Evolutionary conservation across 805 yeast species (phyloP).

Genomic region (Candida orba): DNA sequence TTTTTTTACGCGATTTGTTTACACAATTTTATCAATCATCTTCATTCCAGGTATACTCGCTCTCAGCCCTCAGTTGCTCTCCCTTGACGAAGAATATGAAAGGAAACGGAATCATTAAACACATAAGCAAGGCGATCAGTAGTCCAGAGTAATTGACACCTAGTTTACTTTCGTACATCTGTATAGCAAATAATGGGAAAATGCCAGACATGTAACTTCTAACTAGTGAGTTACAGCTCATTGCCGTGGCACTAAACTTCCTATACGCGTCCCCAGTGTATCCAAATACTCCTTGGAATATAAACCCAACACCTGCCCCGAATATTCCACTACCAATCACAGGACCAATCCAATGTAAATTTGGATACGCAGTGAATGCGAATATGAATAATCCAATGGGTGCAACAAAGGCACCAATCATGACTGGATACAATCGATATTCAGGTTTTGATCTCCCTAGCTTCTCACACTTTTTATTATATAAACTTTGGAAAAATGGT

Average conservation of each 20-base stretch:
- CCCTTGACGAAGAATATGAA: conserved; percentile 46
- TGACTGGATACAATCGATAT: conserved; percentile 48
- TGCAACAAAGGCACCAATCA: conserved; percentile 56
- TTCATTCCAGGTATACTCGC: conserved; percentile 38
- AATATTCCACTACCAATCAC: conserved; percentile 65
- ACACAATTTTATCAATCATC: background rate
- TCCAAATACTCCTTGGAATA: conserved; percentile 59
- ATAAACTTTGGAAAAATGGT: conserved; percentile 35
- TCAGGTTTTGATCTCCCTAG: conserved; percentile 53
- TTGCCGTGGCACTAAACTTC: conserved; percentile 43
- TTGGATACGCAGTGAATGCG: conserved; percentile 59
- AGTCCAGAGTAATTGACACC: conserved; percentile 55
- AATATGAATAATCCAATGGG: conserved; percentile 68
- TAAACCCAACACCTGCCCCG: conserved; percentile 61
- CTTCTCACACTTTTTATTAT: conserved; percentile 34
- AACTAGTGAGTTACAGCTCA: conserved; percentile 45
- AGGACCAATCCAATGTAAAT: conserved; percentile 70
- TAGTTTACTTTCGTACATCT: conserved; percentile 42
- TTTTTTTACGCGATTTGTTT: background rate
- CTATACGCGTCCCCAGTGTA: conserved; percentile 62
- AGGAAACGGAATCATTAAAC: conserved; percentile 48
- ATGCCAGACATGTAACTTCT: conserved; percentile 49
- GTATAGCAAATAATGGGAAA: conserved; percentile 51
- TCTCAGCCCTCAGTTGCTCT: conserved; percentile 33
- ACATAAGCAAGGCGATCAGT: conserved; percentile 42